Base-by-base conservation (phyloP, 2,329 filamentous ascomycete species). In the Nakataea oryzae region DNA sequence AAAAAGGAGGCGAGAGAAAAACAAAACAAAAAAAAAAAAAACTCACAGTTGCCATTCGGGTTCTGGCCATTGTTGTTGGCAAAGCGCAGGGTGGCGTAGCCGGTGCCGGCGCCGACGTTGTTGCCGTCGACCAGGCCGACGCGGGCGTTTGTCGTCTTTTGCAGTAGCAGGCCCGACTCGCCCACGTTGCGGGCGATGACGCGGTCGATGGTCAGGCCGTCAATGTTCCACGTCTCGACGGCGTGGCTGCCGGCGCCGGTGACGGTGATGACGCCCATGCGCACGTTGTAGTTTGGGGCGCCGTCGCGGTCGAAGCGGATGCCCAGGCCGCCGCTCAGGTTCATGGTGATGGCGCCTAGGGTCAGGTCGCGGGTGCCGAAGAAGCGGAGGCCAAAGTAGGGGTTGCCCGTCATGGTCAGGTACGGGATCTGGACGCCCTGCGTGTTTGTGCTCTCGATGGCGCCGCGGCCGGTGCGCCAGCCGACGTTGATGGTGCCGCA, bases 221-320 rank as follows among this genome's bases (percentile, higher is more conserved):
- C 77, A 55, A 85, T 84, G 69, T 85, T 85, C 80, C 81, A 85
- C 0, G 79, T 82, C 71, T 85, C 82, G 41, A 85, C 80, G 3
- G 80, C 81, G 67, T 85, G 82, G 67, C 78, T 81, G 7, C 78
- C 73, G 9, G 81, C 80, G 3, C 82, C 81, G 0, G 74, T 81
- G 28, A 84, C 79, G 7, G 65, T 76, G 65, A 85, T 78, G 34
- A 70, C 73, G 61, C 76, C 81, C 75, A 85, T 85, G 32, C 71
- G 76, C 9, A 85, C 82, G 64, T 83, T 81, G 21, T 70, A 73
- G 71, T 82, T 84, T 41, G 76, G 74, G 4, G 81, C 78, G 3
- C 71, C 65, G 70, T 85, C 82, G 34, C 81, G 79, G 55, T 85
- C 81, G 66, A 85, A 85, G 4, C 82, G 80, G 65, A 85, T 83